Evolutionary conservation across 2,329 filamentous ascomycete species (phyloP), one percentile per base, ranked within the genome.

Genomic region (Hypoxylon sp.): DNA sequence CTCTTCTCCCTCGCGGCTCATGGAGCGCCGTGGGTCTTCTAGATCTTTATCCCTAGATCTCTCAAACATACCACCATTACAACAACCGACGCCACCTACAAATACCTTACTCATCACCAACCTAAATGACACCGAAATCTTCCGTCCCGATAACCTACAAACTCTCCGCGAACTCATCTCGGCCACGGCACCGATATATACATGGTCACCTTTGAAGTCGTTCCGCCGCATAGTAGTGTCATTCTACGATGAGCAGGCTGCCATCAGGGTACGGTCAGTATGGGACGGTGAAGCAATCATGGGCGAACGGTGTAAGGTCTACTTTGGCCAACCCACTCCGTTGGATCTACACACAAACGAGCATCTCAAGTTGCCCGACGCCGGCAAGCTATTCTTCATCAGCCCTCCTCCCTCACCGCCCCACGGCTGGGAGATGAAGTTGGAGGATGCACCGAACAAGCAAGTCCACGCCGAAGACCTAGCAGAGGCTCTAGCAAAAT

Each of bases 31-130:
- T 65, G 76, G 67, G 24, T 86, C 86, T 10, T 85, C 85, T 57
- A 78, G 79, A 67, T 80, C 83, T 51, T 87, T 94, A 63, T 90
- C 89, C 22, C 86, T 96, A 76, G 92, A 95, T 77, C 87, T 95
- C 50, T 91, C 91, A 69, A 87, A 85, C 76, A 82, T 95, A 46
- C 92, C 93, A 54, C 87, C 91, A 37, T 84, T 93, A 61, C 84
- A 85, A 46, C 87, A 89, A 77, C 92, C 92, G n/a, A 90, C 92
- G 26, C 88, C 90, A 60, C 91, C 92, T 5, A 92, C 91, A 73
- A 96, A 96, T 84, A 96, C 93, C 0, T 89, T 96, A 63, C 88
- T 96, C 76, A 91, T 96, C 78, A 96, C 93, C 75, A 94, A 94
- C 82, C 88, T 96, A 67, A 83, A 90, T 76, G 88, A 93, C 72